These are phyloP conservation scores for Penicillium bovifimosum DNA, from an alignment of 495 filamentous ascomycete species.

Conservation along the genomic window DNA sequence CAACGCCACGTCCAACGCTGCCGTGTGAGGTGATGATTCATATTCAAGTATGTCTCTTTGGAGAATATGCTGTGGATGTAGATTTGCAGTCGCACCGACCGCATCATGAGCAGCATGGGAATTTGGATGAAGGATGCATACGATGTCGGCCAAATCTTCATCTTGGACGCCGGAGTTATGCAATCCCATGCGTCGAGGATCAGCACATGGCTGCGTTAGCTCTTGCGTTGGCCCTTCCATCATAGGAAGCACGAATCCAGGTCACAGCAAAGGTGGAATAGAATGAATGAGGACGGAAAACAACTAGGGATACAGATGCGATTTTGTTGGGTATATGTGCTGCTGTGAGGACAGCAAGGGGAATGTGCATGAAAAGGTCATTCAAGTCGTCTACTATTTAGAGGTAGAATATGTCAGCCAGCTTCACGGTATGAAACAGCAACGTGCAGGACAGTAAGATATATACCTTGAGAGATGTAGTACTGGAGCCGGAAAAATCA, in stretches of 20 bases:
- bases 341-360: constrained; percentile 9
- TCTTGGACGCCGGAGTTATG: constrained; percentile 73
- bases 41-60: constrained; percentile 37
- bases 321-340: constrained; percentile 20
- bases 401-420: background rate
- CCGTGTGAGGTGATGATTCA: constrained; percentile 37
- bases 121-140: constrained; percentile 80
- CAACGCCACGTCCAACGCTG: constrained; percentile 64
- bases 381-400: constrained; percentile 10
- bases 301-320: constrained; percentile 17
- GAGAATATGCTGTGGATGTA: constrained; percentile 55
- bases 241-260: constrained; percentile 7
- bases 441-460: background rate
- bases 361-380: constrained; percentile 21
- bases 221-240: constrained; percentile 53
- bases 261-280: constrained; percentile 11
- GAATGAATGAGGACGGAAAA: constrained; percentile 8
- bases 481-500: background rate
- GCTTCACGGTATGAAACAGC: background rate
- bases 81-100: constrained; percentile 43
- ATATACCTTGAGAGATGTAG: constrained; percentile 1
- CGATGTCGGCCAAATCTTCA: constrained; percentile 76
- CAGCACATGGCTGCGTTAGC: constrained; percentile 75
- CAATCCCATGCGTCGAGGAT: constrained; percentile 69
- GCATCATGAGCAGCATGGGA: constrained; percentile 65